A percentile compares a stretch with the other conserved stretches of the same genome.
Evolutionary conservation across 352 stramenopile species (phyloP).

Genomic region (Blastocystis sp.): DNA sequence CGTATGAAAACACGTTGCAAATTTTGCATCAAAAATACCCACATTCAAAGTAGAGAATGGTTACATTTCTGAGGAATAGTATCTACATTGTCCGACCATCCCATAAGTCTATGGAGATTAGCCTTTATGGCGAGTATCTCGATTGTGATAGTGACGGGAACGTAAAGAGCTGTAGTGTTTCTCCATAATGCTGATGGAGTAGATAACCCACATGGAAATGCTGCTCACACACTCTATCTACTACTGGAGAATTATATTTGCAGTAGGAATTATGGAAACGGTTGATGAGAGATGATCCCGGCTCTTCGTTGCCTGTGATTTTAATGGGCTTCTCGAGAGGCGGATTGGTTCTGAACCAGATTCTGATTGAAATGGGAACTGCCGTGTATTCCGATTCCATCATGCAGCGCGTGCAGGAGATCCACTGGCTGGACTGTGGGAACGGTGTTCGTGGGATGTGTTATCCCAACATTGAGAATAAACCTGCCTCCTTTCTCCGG

Average conservation of each 20-base stretch:
- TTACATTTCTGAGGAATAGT: neutral
- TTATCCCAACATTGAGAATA: neutral
- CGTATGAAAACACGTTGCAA: slow-evolving; percentile 38
- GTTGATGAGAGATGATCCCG: neutral
- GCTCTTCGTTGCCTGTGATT: neutral
- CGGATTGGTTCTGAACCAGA: slow-evolving; percentile 31
- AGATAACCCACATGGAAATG: slow-evolving; percentile 19
- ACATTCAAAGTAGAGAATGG: neutral
- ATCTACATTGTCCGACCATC: slow-evolving; percentile 44
- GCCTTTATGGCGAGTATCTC: slow-evolving; percentile 30
- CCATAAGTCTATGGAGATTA: slow-evolving; percentile 27
- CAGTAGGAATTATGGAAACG: neutral
- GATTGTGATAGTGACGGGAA: slow-evolving; percentile 38
- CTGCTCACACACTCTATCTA: neutral
- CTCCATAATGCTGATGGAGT: neutral
- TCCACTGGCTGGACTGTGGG: slow-evolving; percentile 47
- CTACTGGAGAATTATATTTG: slow-evolving; percentile 27
- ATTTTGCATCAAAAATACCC: slow-evolving; percentile 46
- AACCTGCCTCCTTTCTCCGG: neutral
- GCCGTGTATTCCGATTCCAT: slow-evolving; percentile 18
- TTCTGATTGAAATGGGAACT: slow-evolving; percentile 10
- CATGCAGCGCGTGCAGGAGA: neutral
- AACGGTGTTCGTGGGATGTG: slow-evolving; percentile 1
- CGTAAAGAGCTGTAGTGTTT: neutral
- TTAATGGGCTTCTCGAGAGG: slow-evolving; percentile 29